These are phyloP conservation scores for Candolleomyces eurysporus DNA, from an alignment of 768 basidiomycete species.

Conservation along the genomic window DNA sequence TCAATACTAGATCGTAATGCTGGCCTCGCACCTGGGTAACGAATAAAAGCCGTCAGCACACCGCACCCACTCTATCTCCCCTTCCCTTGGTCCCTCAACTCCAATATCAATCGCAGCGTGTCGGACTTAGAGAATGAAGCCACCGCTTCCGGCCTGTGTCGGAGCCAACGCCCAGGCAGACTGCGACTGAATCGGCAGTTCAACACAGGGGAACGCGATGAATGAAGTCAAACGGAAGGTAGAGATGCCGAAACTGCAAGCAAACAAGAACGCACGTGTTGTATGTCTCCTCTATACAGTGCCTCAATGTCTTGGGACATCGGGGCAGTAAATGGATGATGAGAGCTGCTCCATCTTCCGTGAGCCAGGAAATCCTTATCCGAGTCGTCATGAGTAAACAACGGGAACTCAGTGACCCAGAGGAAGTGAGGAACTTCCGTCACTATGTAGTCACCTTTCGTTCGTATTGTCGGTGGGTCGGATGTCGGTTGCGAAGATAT, in stretches of 20 bases:
- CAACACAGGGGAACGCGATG: neutral
- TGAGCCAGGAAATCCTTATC: constrained; percentile 86
- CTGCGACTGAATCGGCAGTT: neutral
- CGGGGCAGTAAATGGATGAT: constrained; percentile 96
- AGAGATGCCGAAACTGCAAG: neutral
- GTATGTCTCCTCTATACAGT: constrained; percentile 68
- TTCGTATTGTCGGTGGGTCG: constrained; percentile 2
- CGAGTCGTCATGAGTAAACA: constrained; percentile 81
- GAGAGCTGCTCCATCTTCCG: constrained; percentile 89
- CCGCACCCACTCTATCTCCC: neutral
- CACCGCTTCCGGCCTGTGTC: neutral
- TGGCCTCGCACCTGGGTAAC: constrained; percentile 78
- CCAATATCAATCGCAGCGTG: neutral
- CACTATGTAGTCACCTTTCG: constrained; percentile 54
- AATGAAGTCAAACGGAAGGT: constrained; percentile 7
- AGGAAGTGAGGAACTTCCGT: constrained; percentile 73
- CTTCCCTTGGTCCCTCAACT: neutral
- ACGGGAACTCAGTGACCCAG: constrained; percentile 95
- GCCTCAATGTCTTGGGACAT: constrained; percentile 85
- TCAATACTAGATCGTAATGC: constrained; percentile 94
- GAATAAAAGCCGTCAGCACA: constrained; percentile 2
- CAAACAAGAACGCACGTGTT: constrained; percentile 38
- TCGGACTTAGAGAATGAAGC: neutral
- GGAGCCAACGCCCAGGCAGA: neutral
- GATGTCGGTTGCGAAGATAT: neutral